Base-by-base conservation (phyloP, 163 green algal genomes). In the Chlamydomonas reinhardtii region DNA sequence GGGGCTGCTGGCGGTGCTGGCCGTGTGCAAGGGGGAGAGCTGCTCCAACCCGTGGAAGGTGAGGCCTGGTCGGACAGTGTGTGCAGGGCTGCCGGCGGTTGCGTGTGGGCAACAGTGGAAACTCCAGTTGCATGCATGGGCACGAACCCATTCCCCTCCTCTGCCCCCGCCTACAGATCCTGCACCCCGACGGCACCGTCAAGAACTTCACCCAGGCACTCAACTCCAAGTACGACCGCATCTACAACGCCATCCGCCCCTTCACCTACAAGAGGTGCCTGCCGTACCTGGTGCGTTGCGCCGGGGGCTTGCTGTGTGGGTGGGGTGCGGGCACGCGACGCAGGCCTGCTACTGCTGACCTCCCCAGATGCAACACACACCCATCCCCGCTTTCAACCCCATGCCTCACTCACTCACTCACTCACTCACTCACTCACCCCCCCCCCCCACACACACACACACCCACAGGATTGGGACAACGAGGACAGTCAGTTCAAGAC, bases 1-100 rank as follows among this genome's bases (percentile, higher is more conserved):
- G 39, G 72, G 35, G 20, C 72, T 87, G 61, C 72, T 87, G 82
- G 72, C 82, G n/a, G 82, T 87, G 37, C 72, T 87, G 71, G 82
- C 74, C 27, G 82, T 82, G 61, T 87, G 82, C 82, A 79, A 73
- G 54, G 82, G 61, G 3, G 37, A 82, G n/a, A 24, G 56, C 2
- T 87, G 82, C 82, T 32, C 6, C 31, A 81, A 87, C 82, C 82
- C 82, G 0, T 87, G 82, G 82, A 87, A 87, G 72, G 82, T 82
- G 56, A n/a, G 2, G 80, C 25, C 4, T 1, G 17, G 14, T 16
- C 24, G n/a, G n/a, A n/a, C n/a, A n/a, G 80, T 35, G n/a, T 1
- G 15, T 12, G 25, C 20, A n/a, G 65, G n/a, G 4, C n/a, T 29
- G n/a, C 1, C 5, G 1, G 48, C 43, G 43, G 43, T 6, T 54